phyloP scores from a whole-genome alignment of 2,329 filamentous ascomycete species.

The Curvularia verruculosa region DNA sequence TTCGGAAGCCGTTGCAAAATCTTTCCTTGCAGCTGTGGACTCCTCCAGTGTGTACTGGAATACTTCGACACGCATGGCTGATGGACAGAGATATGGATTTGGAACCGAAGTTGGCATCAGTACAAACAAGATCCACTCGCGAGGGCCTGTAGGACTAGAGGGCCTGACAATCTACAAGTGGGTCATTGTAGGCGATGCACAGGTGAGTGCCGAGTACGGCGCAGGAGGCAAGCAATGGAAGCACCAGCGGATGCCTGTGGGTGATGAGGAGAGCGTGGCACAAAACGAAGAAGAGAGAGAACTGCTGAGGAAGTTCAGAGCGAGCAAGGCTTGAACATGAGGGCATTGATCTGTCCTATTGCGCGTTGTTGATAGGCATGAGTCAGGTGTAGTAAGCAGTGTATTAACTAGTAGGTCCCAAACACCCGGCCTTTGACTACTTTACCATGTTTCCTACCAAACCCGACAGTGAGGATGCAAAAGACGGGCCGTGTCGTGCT shows the following conservation, averaged over 20 bases:
- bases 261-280: slow-evolving; percentile 37
- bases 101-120: slow-evolving; percentile 98
- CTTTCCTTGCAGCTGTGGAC: slow-evolving; percentile 85
- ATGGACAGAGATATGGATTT: slow-evolving; percentile 97
- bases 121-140: slow-evolving; percentile 96
- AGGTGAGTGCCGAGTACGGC: slow-evolving; percentile 77
- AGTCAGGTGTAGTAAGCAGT: background rate
- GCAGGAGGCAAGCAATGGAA: slow-evolving; percentile 61
- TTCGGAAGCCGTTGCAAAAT: slow-evolving; percentile 70
- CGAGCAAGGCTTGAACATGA: slow-evolving; percentile 16
- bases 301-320: slow-evolving; percentile 42
- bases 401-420: background rate
- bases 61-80: slow-evolving; percentile 88
- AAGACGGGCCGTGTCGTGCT: background rate
- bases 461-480: background rate
- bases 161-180: slow-evolving; percentile 98
- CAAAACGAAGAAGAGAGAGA: slow-evolving; percentile 43
- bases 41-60: slow-evolving; percentile 97
- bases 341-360: background rate
- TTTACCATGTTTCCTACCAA: background rate
- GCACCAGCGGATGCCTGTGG: slow-evolving; percentile 58
- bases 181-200: slow-evolving; percentile 81
- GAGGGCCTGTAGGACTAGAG: slow-evolving; percentile 91
- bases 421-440: background rate
- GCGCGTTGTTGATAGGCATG: too few relatives aligned